Base-by-base conservation (phyloP, 805 yeast species). In the Yarrowia keelungensis region DNA sequence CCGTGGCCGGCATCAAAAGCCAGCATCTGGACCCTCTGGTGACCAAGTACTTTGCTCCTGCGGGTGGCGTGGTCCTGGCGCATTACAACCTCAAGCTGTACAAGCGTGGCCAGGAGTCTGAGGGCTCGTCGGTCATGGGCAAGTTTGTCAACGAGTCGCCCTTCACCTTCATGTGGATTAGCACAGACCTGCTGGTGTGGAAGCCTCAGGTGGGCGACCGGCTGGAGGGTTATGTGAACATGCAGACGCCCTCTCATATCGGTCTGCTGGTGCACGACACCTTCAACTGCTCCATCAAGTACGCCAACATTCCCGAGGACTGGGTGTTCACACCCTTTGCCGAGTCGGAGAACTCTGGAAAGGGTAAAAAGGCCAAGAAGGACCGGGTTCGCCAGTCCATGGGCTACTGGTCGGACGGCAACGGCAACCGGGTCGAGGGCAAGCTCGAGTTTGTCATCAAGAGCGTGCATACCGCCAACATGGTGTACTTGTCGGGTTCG, bases 221-320 rank as follows among this genome's bases (percentile, higher is more conserved):
- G 1, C 79, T 95, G 19, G 96, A 93, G 77, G 99, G 99, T 12
- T 85, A 87, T 82, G 84, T 89, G 68, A 92, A 91, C 80, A 88
- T 94, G 86, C 98, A 94, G 81, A 89, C 97, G 2, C 97, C 97
- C 16, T 89, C 97, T 8, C 99, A 95, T 76, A 89, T 95, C 74
- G 98, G 98, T 70, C 82, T 95, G 70, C 83, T 95, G 72, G 83
- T 95, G 62, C 93, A 91, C 77, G 98, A 95, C 79, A 91, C 97
- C 0, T 95, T 95, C 81, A 95, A 95, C 79, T 98, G 98, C 26
- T 87, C 94, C 56, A 91, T 95, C 71, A 91, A 90, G 78, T 87
- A 90, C 76, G 88, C 84, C 76, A 88, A 87, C 73, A 92, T 95
- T 70, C 99, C 99, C n/a, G 79, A 81, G 50, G 84, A 82, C 58